Evolutionary conservation across 169 alveolate species (phyloP).

Genomic region (Cryptosporidium xiaoi): DNA sequence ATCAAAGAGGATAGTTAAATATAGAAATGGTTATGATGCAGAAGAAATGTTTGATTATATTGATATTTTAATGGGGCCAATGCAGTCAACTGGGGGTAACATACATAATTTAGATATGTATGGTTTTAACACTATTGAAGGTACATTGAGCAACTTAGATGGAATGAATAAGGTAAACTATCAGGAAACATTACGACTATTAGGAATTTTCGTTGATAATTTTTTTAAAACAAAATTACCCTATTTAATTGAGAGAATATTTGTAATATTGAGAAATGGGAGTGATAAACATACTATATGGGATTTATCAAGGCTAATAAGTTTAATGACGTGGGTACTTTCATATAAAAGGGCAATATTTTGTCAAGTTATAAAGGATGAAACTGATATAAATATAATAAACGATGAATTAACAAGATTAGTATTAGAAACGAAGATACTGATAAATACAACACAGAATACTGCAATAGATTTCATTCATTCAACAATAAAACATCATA

Average conservation of each 20-base stretch:
- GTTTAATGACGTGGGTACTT: slow-evolving; percentile 68
- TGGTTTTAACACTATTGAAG: slow-evolving; percentile 42
- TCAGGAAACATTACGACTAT: slow-evolving; percentile 11
- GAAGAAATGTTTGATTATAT: slow-evolving; percentile 61
- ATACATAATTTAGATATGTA: slow-evolving; percentile 39
- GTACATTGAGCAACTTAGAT: slow-evolving; percentile 16
- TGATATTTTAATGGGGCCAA: slow-evolving; percentile 67
- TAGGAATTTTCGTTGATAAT: slow-evolving; percentile 45
- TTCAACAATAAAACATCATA: slow-evolving; percentile 43
- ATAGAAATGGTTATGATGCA: slow-evolving; percentile 38
- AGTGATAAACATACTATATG: slow-evolving; percentile 55
- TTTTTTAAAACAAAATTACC: slow-evolving; percentile 48
- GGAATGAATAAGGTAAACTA: not conserved
- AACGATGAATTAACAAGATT: slow-evolving; percentile 53
- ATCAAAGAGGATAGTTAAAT: slow-evolving; percentile 19
- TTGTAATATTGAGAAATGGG: slow-evolving; percentile 45
- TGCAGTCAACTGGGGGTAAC: slow-evolving; percentile 61
- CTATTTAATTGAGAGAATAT: slow-evolving; percentile 25
- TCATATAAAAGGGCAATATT: slow-evolving; percentile 37
- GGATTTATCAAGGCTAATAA: slow-evolving; percentile 49
- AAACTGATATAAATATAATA: not conserved
- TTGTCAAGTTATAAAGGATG: too few species aligned
- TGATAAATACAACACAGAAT: slow-evolving; percentile 27
- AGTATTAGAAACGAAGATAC: slow-evolving; percentile 25
- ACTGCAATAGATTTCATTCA: slow-evolving; percentile 30